Evolutionary conservation across 257 asterid genomes (phyloP).

Genomic region (Ajuga chamaepitys): DNA sequence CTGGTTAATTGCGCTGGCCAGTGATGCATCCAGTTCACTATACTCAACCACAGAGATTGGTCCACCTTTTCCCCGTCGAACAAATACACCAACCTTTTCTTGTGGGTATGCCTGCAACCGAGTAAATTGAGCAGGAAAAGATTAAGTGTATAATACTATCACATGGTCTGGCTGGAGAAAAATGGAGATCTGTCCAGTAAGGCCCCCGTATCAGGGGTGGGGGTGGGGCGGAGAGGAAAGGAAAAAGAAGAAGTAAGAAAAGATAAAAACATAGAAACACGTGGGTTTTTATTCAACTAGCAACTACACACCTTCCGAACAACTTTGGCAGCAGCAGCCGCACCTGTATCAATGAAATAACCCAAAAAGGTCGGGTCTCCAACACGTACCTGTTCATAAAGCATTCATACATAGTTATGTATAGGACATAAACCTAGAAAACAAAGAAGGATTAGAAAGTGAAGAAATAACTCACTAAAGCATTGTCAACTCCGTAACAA

Average conservation of each 20-base stretch:
- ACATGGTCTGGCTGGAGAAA: too few species aligned
- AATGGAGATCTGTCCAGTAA: too few species aligned
- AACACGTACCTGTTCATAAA: constrained; percentile 70
- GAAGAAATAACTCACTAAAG: constrained; percentile 51
- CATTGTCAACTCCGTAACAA: constrained; percentile 98
- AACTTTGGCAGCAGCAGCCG: constrained; percentile 88
- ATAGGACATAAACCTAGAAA: constrained; percentile 6
- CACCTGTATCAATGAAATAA: constrained; percentile 86
- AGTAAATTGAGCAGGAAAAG: constrained; percentile 1
- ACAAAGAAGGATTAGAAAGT: neutral
- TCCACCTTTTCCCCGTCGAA: constrained; percentile 85
- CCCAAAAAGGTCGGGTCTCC: constrained; percentile 98
- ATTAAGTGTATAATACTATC: neutral
- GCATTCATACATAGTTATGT: constrained; percentile 8
- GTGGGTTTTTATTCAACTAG: too few species aligned
- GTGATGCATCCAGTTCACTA: constrained; percentile 73
- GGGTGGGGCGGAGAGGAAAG: too few species aligned
- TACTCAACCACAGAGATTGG: constrained; percentile 94
- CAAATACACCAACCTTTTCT: constrained; percentile 98
- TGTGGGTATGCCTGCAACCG: constrained; percentile 80
- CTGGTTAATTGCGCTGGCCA: constrained; percentile 71
- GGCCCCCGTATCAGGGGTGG: too few species aligned
- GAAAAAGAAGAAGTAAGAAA: too few species aligned
- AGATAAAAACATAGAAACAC: too few species aligned
- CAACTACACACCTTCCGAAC: constrained; percentile 44